A percentile compares a stretch with the other conserved stretches of the same genome.
phyloP scores from a whole-genome alignment of 345 rosid species.

The Zanthoxylum bungeanum region DNA sequence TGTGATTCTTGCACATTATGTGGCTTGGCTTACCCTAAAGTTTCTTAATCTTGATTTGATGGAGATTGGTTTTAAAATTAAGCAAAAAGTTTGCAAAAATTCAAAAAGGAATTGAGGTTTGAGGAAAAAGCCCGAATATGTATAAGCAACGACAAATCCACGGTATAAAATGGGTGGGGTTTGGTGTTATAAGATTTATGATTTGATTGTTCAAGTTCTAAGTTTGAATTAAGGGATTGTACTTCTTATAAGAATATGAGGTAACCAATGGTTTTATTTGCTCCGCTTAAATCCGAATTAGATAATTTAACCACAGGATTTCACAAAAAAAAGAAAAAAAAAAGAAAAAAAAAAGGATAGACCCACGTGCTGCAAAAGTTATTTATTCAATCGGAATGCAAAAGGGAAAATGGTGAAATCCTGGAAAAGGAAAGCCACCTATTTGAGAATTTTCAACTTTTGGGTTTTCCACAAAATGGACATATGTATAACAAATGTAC shows the following conservation, averaged over 20 bases:
- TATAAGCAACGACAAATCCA: background rate
- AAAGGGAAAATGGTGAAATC: constrained; percentile 5
- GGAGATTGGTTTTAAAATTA: background rate
- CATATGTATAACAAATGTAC: background rate
- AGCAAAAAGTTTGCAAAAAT: background rate
- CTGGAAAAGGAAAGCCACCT: background rate
- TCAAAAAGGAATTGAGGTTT: background rate
- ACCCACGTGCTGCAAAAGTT: background rate
- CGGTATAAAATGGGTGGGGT: background rate
- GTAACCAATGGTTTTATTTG: no score
- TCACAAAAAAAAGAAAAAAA: no score
- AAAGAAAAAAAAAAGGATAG: no score
- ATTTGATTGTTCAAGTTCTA: no score
- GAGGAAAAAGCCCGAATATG: background rate
- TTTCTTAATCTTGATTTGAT: background rate
- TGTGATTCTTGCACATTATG: constrained; percentile 1
- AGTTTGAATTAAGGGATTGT: no score
- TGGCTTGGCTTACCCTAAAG: background rate
- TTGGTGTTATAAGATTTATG: no score
- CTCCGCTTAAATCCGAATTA: no score
- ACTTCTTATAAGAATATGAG: no score
- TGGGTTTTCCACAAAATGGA: background rate
- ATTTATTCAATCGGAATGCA: background rate
- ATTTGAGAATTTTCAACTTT: background rate
- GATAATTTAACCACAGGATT: no score